Conservation (phyloP, 2,329 filamentous ascomycete genomes). For the Calonectria ilicicola region DNA sequence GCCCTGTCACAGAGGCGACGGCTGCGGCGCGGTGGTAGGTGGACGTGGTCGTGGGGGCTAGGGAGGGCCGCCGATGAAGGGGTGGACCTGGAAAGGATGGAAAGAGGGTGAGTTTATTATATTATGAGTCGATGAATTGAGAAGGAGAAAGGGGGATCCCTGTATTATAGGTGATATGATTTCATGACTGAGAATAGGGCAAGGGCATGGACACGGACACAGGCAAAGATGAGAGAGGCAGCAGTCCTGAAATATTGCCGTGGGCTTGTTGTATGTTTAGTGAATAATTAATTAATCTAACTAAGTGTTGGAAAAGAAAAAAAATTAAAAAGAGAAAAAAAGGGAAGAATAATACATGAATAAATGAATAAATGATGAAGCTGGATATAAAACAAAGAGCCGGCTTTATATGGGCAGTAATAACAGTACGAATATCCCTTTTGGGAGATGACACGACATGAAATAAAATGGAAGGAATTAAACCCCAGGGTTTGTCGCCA, state of each 20-base stretch:
- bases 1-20: constrained; percentile 12
- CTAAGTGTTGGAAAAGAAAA: not conserved
- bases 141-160: not conserved
- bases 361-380: no score
- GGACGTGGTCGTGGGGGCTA: constrained; percentile 23
- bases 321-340: no score
- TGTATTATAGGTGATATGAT: not conserved
- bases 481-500: no score
- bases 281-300: not conserved
- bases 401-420: no score
- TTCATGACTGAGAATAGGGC: constrained; percentile 10
- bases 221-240: not conserved
- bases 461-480: no score
- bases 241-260: not conserved
- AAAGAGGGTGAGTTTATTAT: constrained; percentile 20
- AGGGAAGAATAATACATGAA: not conserved
- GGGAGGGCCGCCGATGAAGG: constrained; percentile 8
- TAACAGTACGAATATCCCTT: no score
- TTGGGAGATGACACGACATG: no score
- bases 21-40: constrained; percentile 7
- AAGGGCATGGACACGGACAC: not conserved
- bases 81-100: constrained; percentile 27
- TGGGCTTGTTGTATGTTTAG: not conserved
- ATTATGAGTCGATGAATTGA: not conserved
- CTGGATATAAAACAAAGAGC: no score